Conservation (phyloP, 768 basidiomycete genomes). For the Russula emetica region DNA sequence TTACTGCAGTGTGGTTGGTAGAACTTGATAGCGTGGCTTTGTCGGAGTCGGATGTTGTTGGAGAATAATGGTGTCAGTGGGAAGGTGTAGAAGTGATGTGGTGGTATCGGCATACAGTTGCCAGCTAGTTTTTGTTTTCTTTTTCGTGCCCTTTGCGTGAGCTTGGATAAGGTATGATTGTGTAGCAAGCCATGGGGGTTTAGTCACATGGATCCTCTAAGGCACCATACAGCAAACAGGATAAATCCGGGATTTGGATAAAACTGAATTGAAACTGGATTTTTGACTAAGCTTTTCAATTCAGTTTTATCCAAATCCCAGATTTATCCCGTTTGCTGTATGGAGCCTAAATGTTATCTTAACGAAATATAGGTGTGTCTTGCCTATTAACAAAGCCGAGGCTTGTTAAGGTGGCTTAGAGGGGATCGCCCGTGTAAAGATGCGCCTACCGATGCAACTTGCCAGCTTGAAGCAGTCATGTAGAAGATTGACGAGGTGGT, state of each 20-base stretch:
- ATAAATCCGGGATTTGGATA: too few species aligned
- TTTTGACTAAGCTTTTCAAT: too few species aligned
- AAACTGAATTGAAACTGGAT: too few species aligned
- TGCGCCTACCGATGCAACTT: too few species aligned
- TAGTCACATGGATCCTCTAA: neutral
- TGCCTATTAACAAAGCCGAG: too few species aligned
- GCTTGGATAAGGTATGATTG: neutral
- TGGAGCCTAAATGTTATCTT: neutral
- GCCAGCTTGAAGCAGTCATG: too few species aligned
- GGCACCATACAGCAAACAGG: too few species aligned
- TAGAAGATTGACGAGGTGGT: too few species aligned
- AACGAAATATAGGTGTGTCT: neutral
- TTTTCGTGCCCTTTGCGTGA: neutral
- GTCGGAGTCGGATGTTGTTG: neutral
- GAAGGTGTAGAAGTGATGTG: neutral
- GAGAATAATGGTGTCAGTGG: neutral
- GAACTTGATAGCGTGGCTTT: conserved; percentile 51
- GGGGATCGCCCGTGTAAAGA: too few species aligned
- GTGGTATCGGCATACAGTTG: neutral
- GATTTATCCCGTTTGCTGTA: too few species aligned
- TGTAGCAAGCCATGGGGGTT: neutral
- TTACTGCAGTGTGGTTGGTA: conserved; percentile 73
- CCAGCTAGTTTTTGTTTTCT: neutral
- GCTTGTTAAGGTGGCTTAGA: too few species aligned
- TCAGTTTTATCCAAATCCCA: too few species aligned